Conservation (phyloP, 2,329 filamentous ascomycete genomes). For the Claviceps maximensis region DNA sequence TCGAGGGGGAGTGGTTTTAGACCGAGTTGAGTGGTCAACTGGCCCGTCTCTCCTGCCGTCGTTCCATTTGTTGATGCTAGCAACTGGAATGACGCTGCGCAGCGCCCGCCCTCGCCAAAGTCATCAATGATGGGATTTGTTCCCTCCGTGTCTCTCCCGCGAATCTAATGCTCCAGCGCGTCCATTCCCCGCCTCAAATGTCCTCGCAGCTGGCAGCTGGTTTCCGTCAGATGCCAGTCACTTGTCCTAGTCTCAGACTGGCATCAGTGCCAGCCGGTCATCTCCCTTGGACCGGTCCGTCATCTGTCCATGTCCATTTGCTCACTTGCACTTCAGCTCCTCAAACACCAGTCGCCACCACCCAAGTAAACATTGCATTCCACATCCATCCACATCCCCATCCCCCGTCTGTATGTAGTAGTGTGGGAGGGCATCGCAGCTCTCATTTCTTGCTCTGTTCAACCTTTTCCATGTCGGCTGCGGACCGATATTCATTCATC, state of each 20-base stretch:
- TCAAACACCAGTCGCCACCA: constrained; percentile 8
- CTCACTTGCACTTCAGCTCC: constrained; percentile 1
- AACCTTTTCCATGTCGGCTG: not conserved
- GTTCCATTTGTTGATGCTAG: constrained; percentile 5
- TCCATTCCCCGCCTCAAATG: constrained; percentile 1
- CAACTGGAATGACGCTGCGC: constrained; percentile 8
- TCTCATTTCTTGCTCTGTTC: constrained; percentile 6
- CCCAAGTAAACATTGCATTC: constrained; percentile 11
- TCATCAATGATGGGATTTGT: not conserved
- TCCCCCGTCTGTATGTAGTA: not conserved
- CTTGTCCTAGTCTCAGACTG: constrained; percentile 7
- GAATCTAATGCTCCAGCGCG: not conserved
- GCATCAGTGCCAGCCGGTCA: constrained; percentile 6
- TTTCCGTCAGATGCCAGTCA: constrained; percentile 7
- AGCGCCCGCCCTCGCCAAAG: not conserved
- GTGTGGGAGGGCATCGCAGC: not conserved
- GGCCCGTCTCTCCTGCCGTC: not conserved
- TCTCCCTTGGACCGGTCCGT: constrained; percentile 6
- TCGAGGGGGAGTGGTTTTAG: not conserved
- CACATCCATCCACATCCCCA: constrained; percentile 9
- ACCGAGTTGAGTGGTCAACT: too few species aligned
- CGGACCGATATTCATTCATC: not conserved
- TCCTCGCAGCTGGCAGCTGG: constrained; percentile 5
- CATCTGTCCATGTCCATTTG: not conserved
- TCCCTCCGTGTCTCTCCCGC: not conserved